Conservation (phyloP, 1,284 basidiomycete species). For the Athelia sp. region DNA sequence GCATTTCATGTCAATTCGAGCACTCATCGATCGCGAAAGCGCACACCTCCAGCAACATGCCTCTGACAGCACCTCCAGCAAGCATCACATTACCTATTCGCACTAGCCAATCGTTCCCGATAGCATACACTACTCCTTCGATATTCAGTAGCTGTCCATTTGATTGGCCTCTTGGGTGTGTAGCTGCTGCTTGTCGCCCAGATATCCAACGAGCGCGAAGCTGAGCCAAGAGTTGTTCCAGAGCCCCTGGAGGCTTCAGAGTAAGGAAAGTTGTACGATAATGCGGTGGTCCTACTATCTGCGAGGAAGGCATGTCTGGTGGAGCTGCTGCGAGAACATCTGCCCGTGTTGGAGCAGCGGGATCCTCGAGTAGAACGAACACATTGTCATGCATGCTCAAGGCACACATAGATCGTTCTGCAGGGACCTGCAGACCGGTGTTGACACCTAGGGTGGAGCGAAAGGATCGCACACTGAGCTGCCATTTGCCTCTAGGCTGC, state of each 20-base stretch:
- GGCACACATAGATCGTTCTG: slow-evolving; percentile 65
- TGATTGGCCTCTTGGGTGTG: slow-evolving; percentile 40
- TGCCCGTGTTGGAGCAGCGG: slow-evolving; percentile 55
- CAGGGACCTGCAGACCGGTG: slow-evolving; percentile 42
- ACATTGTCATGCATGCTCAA: slow-evolving; percentile 74
- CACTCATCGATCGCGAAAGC: background rate
- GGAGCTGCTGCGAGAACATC: slow-evolving; percentile 47
- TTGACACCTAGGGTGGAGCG: slow-evolving; percentile 58
- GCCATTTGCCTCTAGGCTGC: slow-evolving; percentile 55
- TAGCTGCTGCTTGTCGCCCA: slow-evolving; percentile 49
- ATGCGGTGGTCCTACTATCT: slow-evolving; percentile 50
- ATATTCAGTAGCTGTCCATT: slow-evolving; percentile 50
- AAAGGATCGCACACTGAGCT: slow-evolving; percentile 63
- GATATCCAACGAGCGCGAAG: slow-evolving; percentile 70
- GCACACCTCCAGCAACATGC: slow-evolving; percentile 73
- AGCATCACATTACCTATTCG: slow-evolving; percentile 71
- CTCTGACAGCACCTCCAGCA: slow-evolving; percentile 68
- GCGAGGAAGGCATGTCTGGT: slow-evolving; percentile 31
- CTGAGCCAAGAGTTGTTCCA: slow-evolving; percentile 68
- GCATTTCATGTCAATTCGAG: slow-evolving; percentile 1
- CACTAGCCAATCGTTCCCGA: slow-evolving; percentile 78
- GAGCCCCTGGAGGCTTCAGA: slow-evolving; percentile 59
- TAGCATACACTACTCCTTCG: slow-evolving; percentile 63
- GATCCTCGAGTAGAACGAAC: slow-evolving; percentile 73
- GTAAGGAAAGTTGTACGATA: slow-evolving; percentile 73